Evolutionary conservation across 2,329 filamentous ascomycete genomes (phyloP).

Genomic region (Septoria petroselini): DNA sequence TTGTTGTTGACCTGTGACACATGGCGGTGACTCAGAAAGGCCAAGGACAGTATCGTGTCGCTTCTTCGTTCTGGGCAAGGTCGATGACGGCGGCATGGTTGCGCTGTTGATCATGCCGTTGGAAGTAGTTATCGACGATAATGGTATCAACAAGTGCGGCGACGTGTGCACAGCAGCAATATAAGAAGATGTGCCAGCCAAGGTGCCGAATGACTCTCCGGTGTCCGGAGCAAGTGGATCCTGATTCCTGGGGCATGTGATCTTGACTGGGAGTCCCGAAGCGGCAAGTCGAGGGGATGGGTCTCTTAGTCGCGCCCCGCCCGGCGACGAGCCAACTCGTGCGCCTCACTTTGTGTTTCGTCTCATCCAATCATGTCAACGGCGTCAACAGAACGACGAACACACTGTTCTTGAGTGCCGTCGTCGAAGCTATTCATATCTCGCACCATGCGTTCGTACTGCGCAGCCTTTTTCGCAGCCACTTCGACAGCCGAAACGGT

Average conservation of each 20-base stretch:
- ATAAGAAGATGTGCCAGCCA: conserved; percentile 9
- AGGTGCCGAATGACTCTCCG: conserved; percentile 3
- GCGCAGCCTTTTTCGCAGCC: conserved; percentile 28
- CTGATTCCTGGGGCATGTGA: background rate
- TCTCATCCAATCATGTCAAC: conserved; percentile 32
- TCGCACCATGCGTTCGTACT: conserved; percentile 32
- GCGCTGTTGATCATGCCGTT: background rate
- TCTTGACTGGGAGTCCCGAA: background rate
- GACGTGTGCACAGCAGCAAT: background rate
- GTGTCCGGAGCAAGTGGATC: conserved; percentile 1
- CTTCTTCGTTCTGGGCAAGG: background rate
- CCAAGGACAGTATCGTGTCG: conserved; percentile 9
- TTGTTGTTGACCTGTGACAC: background rate
- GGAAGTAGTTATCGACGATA: background rate
- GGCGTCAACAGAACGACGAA: conserved; percentile 19
- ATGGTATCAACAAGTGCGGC: background rate
- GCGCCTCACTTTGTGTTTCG: background rate
- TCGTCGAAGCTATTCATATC: conserved; percentile 29
- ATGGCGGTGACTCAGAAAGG: conserved; percentile 10
- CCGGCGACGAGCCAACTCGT: background rate
- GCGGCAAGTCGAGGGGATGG: background rate
- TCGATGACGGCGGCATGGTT: background rate
- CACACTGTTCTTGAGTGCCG: conserved; percentile 9
- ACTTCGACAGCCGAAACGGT: conserved; percentile 31
- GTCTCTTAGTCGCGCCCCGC: background rate